Evolutionary conservation across 164 flowering plant species (phyloP).

Genomic region (Magnolia changhungtana): DNA sequence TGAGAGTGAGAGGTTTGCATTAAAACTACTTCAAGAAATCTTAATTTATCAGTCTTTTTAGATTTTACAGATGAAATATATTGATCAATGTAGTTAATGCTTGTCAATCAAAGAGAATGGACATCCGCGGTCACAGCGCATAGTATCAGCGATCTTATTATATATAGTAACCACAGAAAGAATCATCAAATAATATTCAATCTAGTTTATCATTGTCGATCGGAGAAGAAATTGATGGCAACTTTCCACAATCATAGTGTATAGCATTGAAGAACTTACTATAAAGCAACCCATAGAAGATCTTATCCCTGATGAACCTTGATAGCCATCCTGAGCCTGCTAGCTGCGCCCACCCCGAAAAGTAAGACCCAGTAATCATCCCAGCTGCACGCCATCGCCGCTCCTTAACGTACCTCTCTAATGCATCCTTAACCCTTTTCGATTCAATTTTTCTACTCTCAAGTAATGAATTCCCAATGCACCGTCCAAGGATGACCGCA

Average conservation of each 20-base stretch:
- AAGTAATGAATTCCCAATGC: slow-evolving; percentile 22
- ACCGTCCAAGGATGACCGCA: slow-evolving; percentile 35
- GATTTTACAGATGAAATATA: no score
- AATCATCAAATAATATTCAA: no score
- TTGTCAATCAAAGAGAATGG: no score
- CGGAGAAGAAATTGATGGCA: slow-evolving; percentile 3
- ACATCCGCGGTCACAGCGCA: slow-evolving; percentile 9
- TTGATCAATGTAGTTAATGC: no score
- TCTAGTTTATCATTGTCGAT: neutral
- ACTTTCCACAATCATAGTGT: slow-evolving; percentile 12
- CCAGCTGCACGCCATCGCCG: slow-evolving; percentile 20
- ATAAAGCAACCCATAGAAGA: slow-evolving; percentile 7
- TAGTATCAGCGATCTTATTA: no score
- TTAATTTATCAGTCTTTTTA: no score
- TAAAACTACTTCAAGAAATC: no score
- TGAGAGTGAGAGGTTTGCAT: no score
- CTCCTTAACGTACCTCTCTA: slow-evolving; percentile 14
- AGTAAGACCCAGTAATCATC: slow-evolving; percentile 6
- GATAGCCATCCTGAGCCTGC: slow-evolving; percentile 3
- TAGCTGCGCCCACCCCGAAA: slow-evolving; percentile 14
- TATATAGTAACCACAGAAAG: no score
- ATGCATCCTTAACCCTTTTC: neutral
- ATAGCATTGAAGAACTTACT: neutral
- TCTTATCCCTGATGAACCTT: neutral
- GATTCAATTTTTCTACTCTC: slow-evolving; percentile 1